A percentile compares a stretch with the other conserved stretches of the same genome.
These are phyloP conservation scores for Colletotrichum chrysophilum DNA, from an alignment of 2,329 filamentous ascomycete genomes.

Conservation along the genomic window DNA sequence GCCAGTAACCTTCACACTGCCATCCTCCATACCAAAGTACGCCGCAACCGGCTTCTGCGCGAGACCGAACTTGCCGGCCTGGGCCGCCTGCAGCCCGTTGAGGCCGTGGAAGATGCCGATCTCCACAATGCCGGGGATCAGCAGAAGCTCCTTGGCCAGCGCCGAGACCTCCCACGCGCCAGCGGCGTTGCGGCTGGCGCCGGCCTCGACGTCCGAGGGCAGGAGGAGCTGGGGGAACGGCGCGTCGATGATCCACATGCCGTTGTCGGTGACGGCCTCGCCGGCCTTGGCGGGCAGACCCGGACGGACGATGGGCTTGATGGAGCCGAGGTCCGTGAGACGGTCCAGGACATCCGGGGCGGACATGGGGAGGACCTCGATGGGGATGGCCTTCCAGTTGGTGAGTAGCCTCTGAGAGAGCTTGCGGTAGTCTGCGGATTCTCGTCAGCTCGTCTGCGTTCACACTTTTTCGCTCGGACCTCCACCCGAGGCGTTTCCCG, in stretches of 20 bases:
- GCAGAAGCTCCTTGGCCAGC: conserved; percentile 77
- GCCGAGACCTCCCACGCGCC: conserved; percentile 82
- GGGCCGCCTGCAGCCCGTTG: conserved; percentile 72
- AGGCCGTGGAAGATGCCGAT: conserved; percentile 88
- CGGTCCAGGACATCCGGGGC: conserved; percentile 77
- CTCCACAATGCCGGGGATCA: conserved; percentile 86
- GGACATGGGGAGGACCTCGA: conserved; percentile 90
- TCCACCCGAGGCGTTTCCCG: not conserved
- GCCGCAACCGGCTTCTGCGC: conserved; percentile 92
- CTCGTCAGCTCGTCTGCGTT: not conserved
- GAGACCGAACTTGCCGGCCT: conserved; percentile 61
- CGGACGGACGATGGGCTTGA: conserved; percentile 72
- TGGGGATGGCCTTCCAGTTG: conserved; percentile 85
- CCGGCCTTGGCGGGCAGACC: conserved; percentile 80
- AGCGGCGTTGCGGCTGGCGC: conserved; percentile 40
- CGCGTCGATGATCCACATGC: conserved; percentile 86
- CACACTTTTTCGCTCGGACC: not conserved
- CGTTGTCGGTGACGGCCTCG: conserved; percentile 68
- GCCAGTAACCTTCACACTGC: conserved; percentile 60
- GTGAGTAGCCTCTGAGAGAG: conserved; percentile 76
- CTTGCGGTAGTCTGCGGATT: conserved; percentile 80
- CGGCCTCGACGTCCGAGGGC: conserved; percentile 50
- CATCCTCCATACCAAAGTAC: conserved; percentile 92
- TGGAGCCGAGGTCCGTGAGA: conserved; percentile 75
- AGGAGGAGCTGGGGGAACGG: conserved; percentile 80